Evolutionary conservation across 768 basidiomycete genomes (phyloP), one percentile per base, ranked within the genome.

Genomic region (Mycena floridula): DNA sequence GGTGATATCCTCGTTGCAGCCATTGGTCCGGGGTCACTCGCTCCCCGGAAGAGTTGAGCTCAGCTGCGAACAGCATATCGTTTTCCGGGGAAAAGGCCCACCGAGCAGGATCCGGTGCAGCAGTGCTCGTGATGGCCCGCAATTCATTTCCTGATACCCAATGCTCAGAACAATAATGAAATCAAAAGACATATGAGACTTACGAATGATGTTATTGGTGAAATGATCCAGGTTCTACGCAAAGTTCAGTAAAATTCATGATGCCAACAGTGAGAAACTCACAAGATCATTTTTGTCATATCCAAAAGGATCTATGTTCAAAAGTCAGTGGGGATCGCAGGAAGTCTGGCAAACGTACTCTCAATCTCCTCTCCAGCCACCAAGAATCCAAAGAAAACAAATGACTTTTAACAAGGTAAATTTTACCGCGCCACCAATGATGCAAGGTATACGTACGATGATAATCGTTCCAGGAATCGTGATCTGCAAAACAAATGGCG

Each of bases 281-380:
- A n/a, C n/a, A n/a, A 85, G 67, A 53, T 85, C 84, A 56, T 86
- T 85, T 59, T 80, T 82, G 62, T 85, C 84, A 53, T 85, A 85
- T 42, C 82, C 74, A 53, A 73, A 74, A n/a, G 72, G 72, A 59
- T 74, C 70, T 74, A 27, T 25, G 35, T 30, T 7, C 38, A 22
- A n/a, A 41, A 35, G 39, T 18, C 13, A 41, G 26, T 15, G 11
- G 20, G 12, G 18, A 5, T 13, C 24, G 12, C 5, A 37, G 18
- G 28, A 42, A 21, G 28, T 42, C 18, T 42, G 27, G 39, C 23
- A 38, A 25, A 65, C 79, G 53, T 48, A 83, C 82, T 82, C 61
- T 85, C 82, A 45, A 85, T 85, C 61, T 85, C 83, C 60, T 85
- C 82, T 36, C 82, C 82, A 23, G 82, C 81, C 39, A 80, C 81